Evolutionary conservation across 1,139 yeast species (phyloP).

Genomic region (Nadsonia commutata): DNA sequence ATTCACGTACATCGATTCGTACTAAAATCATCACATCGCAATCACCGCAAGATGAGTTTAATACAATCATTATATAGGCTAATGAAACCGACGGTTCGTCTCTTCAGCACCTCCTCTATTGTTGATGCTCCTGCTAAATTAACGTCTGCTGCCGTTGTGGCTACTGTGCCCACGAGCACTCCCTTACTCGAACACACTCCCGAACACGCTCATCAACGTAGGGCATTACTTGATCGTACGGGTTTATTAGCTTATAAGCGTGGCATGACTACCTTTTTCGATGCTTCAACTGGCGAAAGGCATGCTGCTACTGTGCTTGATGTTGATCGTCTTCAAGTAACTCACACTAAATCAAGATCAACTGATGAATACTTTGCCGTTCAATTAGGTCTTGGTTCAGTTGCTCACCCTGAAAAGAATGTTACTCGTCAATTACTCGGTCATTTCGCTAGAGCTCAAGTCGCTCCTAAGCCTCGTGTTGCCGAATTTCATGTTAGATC

Average conservation of each 20-base stretch:
- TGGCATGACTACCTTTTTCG: constrained; percentile 84
- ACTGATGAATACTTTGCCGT: constrained; percentile 75
- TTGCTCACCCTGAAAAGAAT: constrained; percentile 50
- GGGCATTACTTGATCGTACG: constrained; percentile 57
- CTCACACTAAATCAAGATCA: constrained; percentile 50
- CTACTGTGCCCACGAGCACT: constrained; percentile 5
- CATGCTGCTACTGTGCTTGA: constrained; percentile 69
- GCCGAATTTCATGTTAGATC: constrained; percentile 69
- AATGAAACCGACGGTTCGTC: not conserved
- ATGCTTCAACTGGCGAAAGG: constrained; percentile 45
- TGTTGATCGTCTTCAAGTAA: constrained; percentile 77
- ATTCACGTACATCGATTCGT: too few species aligned
- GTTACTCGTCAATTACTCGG: constrained; percentile 53
- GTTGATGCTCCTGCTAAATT: not conserved
- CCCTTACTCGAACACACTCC: constrained; percentile 24
- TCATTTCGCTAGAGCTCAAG: constrained; percentile 67
- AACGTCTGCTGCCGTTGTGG: not conserved
- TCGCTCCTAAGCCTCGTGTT: constrained; percentile 66
- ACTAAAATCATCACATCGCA: too few species aligned
- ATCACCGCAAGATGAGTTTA: not conserved
- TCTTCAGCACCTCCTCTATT: not conserved
- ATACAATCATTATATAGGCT: not conserved
- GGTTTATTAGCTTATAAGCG: constrained; percentile 73
- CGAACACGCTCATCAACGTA: constrained; percentile 33
- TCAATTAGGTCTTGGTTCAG: constrained; percentile 56